phyloP scores from a whole-genome alignment of 2,329 filamentous ascomycete species.

The Emergomyces africanus region DNA sequence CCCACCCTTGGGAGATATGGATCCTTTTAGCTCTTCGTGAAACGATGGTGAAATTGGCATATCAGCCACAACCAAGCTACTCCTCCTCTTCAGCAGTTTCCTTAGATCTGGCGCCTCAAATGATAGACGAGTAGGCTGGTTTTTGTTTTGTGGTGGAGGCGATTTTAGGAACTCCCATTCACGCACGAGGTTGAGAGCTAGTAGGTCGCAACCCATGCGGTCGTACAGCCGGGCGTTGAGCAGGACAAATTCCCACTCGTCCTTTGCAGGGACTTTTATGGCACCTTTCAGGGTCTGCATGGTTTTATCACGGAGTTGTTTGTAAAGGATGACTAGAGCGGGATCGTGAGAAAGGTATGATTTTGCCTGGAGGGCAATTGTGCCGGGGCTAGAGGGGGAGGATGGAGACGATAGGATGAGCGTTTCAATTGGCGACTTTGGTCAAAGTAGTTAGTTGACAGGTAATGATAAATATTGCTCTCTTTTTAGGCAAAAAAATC shows the following conservation, averaged over 20 bases:
- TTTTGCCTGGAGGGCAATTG: conserved; percentile 59
- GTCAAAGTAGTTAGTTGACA: conserved; percentile 10
- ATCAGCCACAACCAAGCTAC: conserved; percentile 71
- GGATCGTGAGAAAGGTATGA: conserved; percentile 85
- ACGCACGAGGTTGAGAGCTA: conserved; percentile 64
- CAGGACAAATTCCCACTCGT: conserved; percentile 80
- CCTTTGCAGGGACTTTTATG: conserved; percentile 61
- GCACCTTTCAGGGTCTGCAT: conserved; percentile 77
- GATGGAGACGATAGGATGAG: conserved; percentile 37
- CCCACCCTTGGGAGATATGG: conserved; percentile 21
- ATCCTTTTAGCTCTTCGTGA: conserved; percentile 26
- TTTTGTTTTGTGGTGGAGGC: conserved; percentile 27
- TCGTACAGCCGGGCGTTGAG: conserved; percentile 75
- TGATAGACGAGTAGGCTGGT: conserved; percentile 14
- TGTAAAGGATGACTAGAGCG: conserved; percentile 73
- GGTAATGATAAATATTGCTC: neutral
- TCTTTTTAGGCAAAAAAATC: neutral
- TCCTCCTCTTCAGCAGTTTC: conserved; percentile 56
- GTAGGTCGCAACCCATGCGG: conserved; percentile 83
- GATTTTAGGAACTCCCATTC: conserved; percentile 38
- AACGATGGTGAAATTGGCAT: conserved; percentile 31
- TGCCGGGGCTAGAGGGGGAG: conserved; percentile 41
- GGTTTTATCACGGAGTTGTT: conserved; percentile 68
- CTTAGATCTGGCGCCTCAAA: conserved; percentile 44
- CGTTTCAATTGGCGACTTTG: conserved; percentile 63